These are phyloP conservation scores for Staphylotrichum longicolle DNA, from an alignment of 495 filamentous ascomycete genomes.

Conservation along the genomic window DNA sequence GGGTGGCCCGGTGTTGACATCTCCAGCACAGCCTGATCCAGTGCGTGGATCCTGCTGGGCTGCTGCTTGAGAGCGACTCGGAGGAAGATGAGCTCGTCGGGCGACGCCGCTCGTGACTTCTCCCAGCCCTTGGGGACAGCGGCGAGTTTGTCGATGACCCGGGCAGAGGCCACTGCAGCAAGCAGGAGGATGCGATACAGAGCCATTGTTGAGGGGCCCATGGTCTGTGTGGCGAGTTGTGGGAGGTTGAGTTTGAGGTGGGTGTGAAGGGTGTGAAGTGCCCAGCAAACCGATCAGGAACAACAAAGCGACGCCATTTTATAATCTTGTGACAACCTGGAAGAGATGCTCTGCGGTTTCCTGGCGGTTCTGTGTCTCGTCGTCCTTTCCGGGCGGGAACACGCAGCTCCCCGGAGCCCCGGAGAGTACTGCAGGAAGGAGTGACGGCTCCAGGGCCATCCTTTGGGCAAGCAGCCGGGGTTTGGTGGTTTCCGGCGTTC, in stretches of 20 bases:
- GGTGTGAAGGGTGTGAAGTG: too few relatives aligned
- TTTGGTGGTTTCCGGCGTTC: not conserved
- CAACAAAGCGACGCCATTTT: too few relatives aligned
- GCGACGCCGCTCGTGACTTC: slow-evolving; percentile 32
- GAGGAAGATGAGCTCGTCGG: slow-evolving; percentile 35
- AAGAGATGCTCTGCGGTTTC: too few relatives aligned
- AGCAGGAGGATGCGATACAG: slow-evolving; percentile 31
- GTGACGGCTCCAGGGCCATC: too few relatives aligned
- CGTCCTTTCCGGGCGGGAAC: not conserved
- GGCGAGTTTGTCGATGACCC: slow-evolving; percentile 47
- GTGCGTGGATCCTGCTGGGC: slow-evolving; percentile 41
- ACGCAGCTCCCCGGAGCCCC: not conserved
- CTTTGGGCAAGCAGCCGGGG: not conserved
- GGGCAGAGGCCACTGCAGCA: slow-evolving; percentile 37
- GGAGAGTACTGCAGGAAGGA: not conserved
- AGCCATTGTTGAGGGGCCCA: slow-evolving; percentile 26
- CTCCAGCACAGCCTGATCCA: slow-evolving; percentile 53
- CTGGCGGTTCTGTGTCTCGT: not conserved
- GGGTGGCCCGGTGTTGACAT: slow-evolving; percentile 56
- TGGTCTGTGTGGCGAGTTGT: not conserved
- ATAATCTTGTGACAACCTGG: too few relatives aligned
- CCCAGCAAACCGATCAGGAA: too few relatives aligned
- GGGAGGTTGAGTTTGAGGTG: too few relatives aligned
- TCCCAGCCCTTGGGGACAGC: slow-evolving; percentile 50
- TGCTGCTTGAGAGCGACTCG: slow-evolving; percentile 39